A percentile compares a stretch with the other conserved stretches of the same genome.
phyloP scores from a whole-genome alignment of 2,329 filamentous ascomycete species.

The Arthrobotrys conoides region DNA sequence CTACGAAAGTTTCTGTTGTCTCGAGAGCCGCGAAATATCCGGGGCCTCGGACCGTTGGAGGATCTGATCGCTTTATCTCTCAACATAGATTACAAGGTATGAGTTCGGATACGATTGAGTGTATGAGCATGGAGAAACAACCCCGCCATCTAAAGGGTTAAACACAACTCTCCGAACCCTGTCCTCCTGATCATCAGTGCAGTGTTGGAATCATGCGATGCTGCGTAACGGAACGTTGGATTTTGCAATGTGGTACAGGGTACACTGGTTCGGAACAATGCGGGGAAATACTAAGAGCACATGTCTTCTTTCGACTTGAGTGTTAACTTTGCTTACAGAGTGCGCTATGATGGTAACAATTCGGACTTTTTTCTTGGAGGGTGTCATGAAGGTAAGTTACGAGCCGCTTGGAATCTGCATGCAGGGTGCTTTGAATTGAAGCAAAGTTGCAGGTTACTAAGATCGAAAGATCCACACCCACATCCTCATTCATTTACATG shows the following conservation, averaged over 20 bases:
- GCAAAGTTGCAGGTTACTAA: background rate
- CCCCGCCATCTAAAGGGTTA: conserved; percentile 25
- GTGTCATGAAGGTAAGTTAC: background rate
- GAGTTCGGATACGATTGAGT: conserved; percentile 35
- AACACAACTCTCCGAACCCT: conserved; percentile 4
- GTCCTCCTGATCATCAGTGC: background rate
- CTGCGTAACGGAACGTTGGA: conserved; percentile 9
- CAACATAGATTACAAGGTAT: conserved; percentile 49
- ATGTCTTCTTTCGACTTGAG: background rate
- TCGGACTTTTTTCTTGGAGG: conserved; percentile 3
- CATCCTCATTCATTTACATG: conserved; percentile 15
- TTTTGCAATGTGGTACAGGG: conserved; percentile 18
- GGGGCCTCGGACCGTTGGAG: conserved; percentile 58
- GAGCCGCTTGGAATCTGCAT: conserved; percentile 8
- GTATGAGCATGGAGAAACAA: conserved; percentile 13
- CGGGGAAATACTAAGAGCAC: conserved; percentile 11
- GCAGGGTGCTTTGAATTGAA: background rate
- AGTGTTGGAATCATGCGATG: conserved; percentile 24
- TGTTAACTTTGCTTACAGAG: background rate
- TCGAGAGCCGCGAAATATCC: conserved; percentile 44
- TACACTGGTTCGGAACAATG: conserved; percentile 13
- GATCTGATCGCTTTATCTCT: conserved; percentile 52
- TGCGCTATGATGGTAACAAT: conserved; percentile 2
- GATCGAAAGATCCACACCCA: conserved; percentile 28
- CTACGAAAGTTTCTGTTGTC: conserved; percentile 31